Conservation (phyloP, 306 rosid genomes). For the Lathyrus tuberosus region DNA sequence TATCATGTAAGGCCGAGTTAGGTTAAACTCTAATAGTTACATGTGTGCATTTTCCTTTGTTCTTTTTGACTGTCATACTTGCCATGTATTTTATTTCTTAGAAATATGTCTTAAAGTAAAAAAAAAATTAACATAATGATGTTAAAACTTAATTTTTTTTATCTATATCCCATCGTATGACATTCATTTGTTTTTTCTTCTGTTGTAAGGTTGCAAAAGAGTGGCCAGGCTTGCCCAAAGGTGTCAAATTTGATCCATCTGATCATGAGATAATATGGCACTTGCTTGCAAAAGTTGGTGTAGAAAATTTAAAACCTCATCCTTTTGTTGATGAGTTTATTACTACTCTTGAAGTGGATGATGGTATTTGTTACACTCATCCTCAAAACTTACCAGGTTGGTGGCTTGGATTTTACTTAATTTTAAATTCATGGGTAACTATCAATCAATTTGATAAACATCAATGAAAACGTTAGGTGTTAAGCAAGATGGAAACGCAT, state of each 20-base stretch:
- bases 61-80: too few relatives aligned
- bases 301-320: slow-evolving; percentile 55
- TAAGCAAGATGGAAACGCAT: slow-evolving; percentile 75
- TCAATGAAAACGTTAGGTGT: slow-evolving; percentile 52
- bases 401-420: slow-evolving; percentile 31
- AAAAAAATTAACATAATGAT: too few relatives aligned
- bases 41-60: too few relatives aligned
- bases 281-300: slow-evolving; percentile 71
- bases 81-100: too few relatives aligned
- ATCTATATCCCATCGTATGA: neutral
- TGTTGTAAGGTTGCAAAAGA: slow-evolving; percentile 67
- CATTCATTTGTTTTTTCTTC: slow-evolving; percentile 9
- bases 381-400: slow-evolving; percentile 80
- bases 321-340: slow-evolving; percentile 82
- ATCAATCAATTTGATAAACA: slow-evolving; percentile 23
- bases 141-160: too few relatives aligned
- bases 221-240: slow-evolving; percentile 93
- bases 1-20: too few relatives aligned
- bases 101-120: too few relatives aligned
- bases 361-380: slow-evolving; percentile 82
- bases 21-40: too few relatives aligned
- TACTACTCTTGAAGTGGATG: slow-evolving; percentile 58
- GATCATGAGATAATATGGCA: slow-evolving; percentile 82
- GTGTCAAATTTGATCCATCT: slow-evolving; percentile 91
- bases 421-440: slow-evolving; percentile 17